phyloP scores from a whole-genome alignment of 306 rosid genomes.

The Clitoria ternatea region DNA sequence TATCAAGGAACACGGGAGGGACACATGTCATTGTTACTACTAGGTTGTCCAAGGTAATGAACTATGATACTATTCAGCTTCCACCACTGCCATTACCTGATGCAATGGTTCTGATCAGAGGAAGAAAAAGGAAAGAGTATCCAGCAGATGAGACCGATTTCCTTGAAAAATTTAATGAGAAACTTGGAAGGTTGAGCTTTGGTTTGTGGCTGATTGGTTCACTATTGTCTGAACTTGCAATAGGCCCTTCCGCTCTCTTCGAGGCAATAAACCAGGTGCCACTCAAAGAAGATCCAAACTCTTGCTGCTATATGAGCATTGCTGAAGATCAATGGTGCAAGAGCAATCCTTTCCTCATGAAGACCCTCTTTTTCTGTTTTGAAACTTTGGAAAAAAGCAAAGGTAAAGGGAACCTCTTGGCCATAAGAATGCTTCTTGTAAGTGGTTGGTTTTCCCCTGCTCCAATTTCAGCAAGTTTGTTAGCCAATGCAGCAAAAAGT shows the following conservation, averaged over 20 bases:
- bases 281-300: slow-evolving; percentile 44
- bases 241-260: slow-evolving; percentile 57
- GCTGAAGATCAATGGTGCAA: slow-evolving; percentile 67
- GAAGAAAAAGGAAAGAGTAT: slow-evolving; percentile 70
- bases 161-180: slow-evolving; percentile 58
- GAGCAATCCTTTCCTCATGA: slow-evolving; percentile 70
- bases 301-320: slow-evolving; percentile 44
- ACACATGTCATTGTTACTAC: slow-evolving; percentile 79
- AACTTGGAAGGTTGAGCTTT: slow-evolving; percentile 64
- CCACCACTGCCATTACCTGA: slow-evolving; percentile 55
- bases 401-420: slow-evolving; percentile 44
- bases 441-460: slow-evolving; percentile 76
- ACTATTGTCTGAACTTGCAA: slow-evolving; percentile 60
- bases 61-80: slow-evolving; percentile 59
- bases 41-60: slow-evolving; percentile 58
- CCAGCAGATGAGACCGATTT: slow-evolving; percentile 48
- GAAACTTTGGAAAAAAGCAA: slow-evolving; percentile 46
- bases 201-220: slow-evolving; percentile 74
- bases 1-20: slow-evolving; percentile 74
- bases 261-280: slow-evolving; percentile 59
- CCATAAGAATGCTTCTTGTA: slow-evolving; percentile 69
- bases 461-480: slow-evolving; percentile 52
- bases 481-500: slow-evolving; percentile 54
- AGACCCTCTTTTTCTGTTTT: slow-evolving; percentile 55
- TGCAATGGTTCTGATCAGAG: slow-evolving; percentile 70